Percentiles rank a stretch among this genome's conserved stretches.
These are phyloP conservation scores for Murraya koenigii DNA, from an alignment of 345 rosid genomes.

Conservation along the genomic window DNA sequence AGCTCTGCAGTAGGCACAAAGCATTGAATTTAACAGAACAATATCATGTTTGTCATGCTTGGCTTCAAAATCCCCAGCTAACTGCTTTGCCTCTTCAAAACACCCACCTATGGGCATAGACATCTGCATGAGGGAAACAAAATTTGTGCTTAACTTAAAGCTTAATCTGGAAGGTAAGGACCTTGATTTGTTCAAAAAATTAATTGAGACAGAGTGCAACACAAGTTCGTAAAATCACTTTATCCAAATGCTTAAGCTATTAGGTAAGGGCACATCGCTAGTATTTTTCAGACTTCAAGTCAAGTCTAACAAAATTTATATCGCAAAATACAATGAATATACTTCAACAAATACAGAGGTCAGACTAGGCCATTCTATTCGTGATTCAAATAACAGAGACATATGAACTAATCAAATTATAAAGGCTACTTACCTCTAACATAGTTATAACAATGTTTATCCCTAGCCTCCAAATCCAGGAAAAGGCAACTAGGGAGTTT, in stretches of 20 bases:
- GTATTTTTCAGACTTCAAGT: too few relatives aligned
- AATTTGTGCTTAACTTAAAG: not conserved
- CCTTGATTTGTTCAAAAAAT: too few relatives aligned
- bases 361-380: not conserved
- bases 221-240: too few relatives aligned
- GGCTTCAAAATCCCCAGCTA: constrained; percentile 73
- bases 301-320: not conserved
- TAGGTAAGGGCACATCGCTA: too few relatives aligned
- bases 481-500: not conserved
- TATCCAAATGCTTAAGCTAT: too few relatives aligned
- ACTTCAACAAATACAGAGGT: not conserved
- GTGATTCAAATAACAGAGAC: not conserved
- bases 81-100: constrained; percentile 74
- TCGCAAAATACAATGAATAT: not conserved
- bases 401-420: not conserved
- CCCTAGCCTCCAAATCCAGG: not conserved
- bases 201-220: too few relatives aligned
- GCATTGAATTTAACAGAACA: constrained; percentile 81
- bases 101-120: constrained; percentile 74
- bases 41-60: constrained; percentile 66
- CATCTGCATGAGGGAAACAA: constrained; percentile 51
- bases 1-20: constrained; percentile 85
- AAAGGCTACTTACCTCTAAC: not conserved
- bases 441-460: too few relatives aligned
- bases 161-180: too few relatives aligned